Conservation (phyloP, 805 yeast species). For the Debaryomyces castellii region DNA sequence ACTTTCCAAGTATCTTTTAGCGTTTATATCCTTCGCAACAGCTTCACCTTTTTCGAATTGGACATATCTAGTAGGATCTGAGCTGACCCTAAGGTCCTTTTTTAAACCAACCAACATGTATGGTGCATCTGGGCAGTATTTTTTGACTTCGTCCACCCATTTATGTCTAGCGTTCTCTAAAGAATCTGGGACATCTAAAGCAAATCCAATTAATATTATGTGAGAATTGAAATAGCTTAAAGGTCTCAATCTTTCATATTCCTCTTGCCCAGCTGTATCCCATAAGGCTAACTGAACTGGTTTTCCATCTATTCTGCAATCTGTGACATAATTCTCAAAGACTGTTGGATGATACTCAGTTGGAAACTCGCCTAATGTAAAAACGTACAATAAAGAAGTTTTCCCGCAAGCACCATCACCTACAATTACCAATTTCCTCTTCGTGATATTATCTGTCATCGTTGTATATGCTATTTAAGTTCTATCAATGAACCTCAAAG, state of each 20-base stretch:
- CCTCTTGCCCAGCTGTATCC: constrained; percentile 98
- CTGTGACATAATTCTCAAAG: constrained; percentile 91
- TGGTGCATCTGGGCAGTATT: constrained; percentile 81
- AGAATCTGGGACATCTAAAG: constrained; percentile 82
- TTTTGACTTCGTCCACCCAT: constrained; percentile 83
- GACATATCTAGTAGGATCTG: constrained; percentile 46
- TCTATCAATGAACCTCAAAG: background rate
- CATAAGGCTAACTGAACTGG: constrained; percentile 85
- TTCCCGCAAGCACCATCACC: constrained; percentile 97
- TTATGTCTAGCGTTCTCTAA: constrained; percentile 77
- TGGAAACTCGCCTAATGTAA: constrained; percentile 90
- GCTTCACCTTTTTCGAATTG: constrained; percentile 59
- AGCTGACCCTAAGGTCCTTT: constrained; percentile 65
- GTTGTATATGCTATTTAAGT: background rate
- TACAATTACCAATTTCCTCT: constrained; percentile 78
- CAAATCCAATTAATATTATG: constrained; percentile 81
- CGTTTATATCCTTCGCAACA: constrained; percentile 78
- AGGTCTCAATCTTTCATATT: constrained; percentile 86
- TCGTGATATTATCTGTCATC: constrained; percentile 12
- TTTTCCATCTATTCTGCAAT: constrained; percentile 91
- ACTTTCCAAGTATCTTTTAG: constrained; percentile 80
- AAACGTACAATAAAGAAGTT: constrained; percentile 85
- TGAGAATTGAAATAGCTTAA: constrained; percentile 85
- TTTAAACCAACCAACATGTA: constrained; percentile 79
- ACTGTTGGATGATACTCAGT: constrained; percentile 93